Evolutionary conservation across 176 grass and related monocot genomes (phyloP).

Genomic region (Juncus inflexus): DNA sequence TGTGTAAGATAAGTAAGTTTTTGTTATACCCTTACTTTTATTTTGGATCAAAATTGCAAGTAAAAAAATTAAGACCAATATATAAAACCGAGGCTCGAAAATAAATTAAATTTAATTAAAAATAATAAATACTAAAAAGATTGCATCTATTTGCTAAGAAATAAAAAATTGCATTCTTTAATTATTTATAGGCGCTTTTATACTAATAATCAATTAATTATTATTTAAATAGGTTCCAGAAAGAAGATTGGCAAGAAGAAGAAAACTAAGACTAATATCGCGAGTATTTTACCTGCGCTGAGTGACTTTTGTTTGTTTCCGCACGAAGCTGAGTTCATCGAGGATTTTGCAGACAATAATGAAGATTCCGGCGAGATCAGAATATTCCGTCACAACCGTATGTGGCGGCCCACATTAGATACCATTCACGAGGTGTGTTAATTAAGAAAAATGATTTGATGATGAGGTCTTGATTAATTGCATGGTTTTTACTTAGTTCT

Average conservation of each 20-base stretch:
- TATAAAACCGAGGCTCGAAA: too few species aligned
- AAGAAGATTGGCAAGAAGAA: conserved; percentile 9
- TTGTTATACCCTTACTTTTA: too few species aligned
- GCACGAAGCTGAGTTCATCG: neutral
- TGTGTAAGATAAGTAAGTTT: too few species aligned
- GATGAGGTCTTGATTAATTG: conserved; percentile 8
- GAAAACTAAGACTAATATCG: neutral
- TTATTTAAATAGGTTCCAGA: neutral
- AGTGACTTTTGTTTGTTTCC: conserved; percentile 49
- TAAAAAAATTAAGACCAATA: too few species aligned
- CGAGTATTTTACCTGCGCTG: conserved; percentile 49
- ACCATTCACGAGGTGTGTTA: conserved; percentile 71
- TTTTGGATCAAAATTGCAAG: too few species aligned
- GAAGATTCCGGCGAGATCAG: neutral
- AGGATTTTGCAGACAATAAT: neutral
- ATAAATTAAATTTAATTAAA: too few species aligned
- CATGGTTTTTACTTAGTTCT: neutral
- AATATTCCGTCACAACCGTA: conserved; percentile 30
- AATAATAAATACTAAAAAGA: too few species aligned
- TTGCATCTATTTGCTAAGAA: too few species aligned
- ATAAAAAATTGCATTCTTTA: too few species aligned
- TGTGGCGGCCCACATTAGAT: conserved; percentile 66
- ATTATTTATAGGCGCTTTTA: neutral
- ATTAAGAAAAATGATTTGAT: conserved; percentile 4
- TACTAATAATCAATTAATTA: neutral